These are phyloP conservation scores for Cladorrhinum samala DNA, from an alignment of 495 filamentous ascomycete genomes.

Conservation along the genomic window DNA sequence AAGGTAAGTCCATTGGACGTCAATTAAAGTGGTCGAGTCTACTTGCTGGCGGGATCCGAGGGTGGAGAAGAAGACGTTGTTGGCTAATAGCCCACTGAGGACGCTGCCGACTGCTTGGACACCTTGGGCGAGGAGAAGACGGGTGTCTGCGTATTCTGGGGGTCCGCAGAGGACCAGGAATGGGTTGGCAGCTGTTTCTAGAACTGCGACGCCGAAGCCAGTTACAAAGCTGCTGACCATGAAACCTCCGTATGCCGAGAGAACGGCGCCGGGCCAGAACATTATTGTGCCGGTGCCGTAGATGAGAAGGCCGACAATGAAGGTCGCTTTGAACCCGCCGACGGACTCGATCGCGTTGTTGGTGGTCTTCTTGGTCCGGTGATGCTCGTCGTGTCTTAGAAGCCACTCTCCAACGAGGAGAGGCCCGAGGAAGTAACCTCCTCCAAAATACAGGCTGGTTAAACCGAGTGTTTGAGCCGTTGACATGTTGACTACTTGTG, in stretches of 20 bases:
- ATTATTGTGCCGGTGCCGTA: slow-evolving; percentile 56
- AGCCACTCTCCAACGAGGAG: slow-evolving; percentile 61
- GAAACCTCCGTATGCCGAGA: slow-evolving; percentile 66
- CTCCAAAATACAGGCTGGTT: slow-evolving; percentile 32
- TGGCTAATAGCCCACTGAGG: slow-evolving; percentile 58
- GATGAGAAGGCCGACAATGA: slow-evolving; percentile 61
- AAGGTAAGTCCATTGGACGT: slow-evolving; percentile 75
- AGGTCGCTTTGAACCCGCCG: slow-evolving; percentile 54
- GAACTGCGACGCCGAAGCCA: slow-evolving; percentile 59
- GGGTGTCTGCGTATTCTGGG: slow-evolving; percentile 43
- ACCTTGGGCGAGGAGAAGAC: slow-evolving; percentile 62
- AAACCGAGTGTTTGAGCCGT: slow-evolving; percentile 30
- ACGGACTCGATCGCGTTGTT: slow-evolving; percentile 12
- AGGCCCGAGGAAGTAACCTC: slow-evolving; percentile 60
- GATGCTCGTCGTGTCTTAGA: slow-evolving; percentile 51
- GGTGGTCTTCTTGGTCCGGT: slow-evolving; percentile 16
- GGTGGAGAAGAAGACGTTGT: slow-evolving; percentile 57
- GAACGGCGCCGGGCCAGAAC: slow-evolving; percentile 57
- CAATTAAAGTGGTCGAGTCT: slow-evolving; percentile 38
- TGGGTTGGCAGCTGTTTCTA: slow-evolving; percentile 67
- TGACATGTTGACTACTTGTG: slow-evolving; percentile 31
- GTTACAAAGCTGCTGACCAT: slow-evolving; percentile 65
- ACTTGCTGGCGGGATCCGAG: slow-evolving; percentile 8
- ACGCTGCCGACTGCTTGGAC: slow-evolving; percentile 64
- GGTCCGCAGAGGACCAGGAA: slow-evolving; percentile 51